Base-by-base conservation (phyloP, 768 basidiomycete genomes). In the Paxillus ammoniavirescens region DNA sequence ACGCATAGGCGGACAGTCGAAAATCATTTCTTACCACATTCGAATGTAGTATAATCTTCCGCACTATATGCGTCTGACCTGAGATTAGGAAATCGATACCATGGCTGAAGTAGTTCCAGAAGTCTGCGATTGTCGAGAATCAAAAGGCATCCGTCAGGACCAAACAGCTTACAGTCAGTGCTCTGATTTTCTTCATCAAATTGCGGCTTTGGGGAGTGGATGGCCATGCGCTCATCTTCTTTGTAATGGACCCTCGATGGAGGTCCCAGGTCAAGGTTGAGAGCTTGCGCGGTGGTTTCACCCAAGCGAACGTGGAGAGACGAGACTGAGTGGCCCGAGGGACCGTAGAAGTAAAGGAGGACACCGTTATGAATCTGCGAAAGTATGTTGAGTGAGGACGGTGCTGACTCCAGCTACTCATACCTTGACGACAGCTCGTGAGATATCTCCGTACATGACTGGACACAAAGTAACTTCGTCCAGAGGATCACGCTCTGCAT, bases 71-170 rank as follows among this genome's bases (percentile, higher is more conserved):
- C 14, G 79, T 80, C 18, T 75, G 76, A 44, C 81, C 86, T 21
- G 84, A 87, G 15, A 97, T 78, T 28, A 95, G 78, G 57, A 95
- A 90, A 65, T 97, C 93, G 17, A 97, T 72, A 2, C 93, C 93
- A 62, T 93, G 84, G 60, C 93, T 89, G 60, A 95, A 93, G 64
- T 97, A 97, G 63, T 95, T 96, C 71, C 90, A 93, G 66, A 93
- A 93, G 69, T 93, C 91, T 92, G 55, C 26, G 8, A 30, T 18
- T 35, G 8, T 49, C 50, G 55, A 58, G 43, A 9, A 41, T 38
- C 30, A 44, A 42, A 43, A 13, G 45, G 37, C 30, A 50, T 38
- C 37, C 40, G 35, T 40, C 15, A 21, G 43, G 37, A 56, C 41
- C 2, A 44, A n/a, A 49, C n/a, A 56, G 51, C 75, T 54, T 59